Base-by-base conservation (phyloP, 2,329 filamentous ascomycete species). In the Drechmeria coniospora region DNA sequence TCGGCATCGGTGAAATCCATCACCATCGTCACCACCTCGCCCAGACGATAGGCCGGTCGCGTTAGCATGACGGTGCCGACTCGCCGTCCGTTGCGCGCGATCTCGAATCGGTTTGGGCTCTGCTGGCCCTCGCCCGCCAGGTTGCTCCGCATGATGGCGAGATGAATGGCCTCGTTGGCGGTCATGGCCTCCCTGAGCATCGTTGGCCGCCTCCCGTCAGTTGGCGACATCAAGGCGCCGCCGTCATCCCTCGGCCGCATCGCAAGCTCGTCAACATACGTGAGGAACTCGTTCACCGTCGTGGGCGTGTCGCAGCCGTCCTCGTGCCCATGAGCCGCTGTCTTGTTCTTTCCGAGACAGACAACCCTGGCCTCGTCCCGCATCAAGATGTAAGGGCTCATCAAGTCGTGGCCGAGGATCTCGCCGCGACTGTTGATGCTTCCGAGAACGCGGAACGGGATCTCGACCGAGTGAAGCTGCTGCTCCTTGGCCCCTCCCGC, bases 91-190 rank as follows among this genome's bases (percentile, higher is more conserved):
- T 84, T 86, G 10, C 87, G 79, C 9, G 87, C 78, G 47, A 98
- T 95, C 47, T 93, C 86, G 49, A 95, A 98, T 21, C 84, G 75
- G 44, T 93, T 94, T n/a, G 78, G 71, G 45, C 80, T 86, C 41
- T 83, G 77, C 20, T 76, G 74, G n/a, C 71, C 68, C 24, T 71
- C 65, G 3, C 62, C 61, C 0, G 72, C 65, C 39, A 76, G 57
- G 39, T 83, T 83, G 46, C 82, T 84, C 37, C 82, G 75, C 29
- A 94, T 63, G 33, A 95, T 93, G 9, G 90, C 80, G 34, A 92
- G 65, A 46, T 94, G 82, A 42, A 98, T 93, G 13, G 81, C 75
- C 42, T 94, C 84, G 46, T 83, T 87, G 35, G 69, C 78, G 2
- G 70, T 73, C 3, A 66, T 54, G 1, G 65, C 57, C 21, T 74